Base-by-base conservation (phyloP, 345 rosid genomes). In the Hypericum androsaemum region DNA sequence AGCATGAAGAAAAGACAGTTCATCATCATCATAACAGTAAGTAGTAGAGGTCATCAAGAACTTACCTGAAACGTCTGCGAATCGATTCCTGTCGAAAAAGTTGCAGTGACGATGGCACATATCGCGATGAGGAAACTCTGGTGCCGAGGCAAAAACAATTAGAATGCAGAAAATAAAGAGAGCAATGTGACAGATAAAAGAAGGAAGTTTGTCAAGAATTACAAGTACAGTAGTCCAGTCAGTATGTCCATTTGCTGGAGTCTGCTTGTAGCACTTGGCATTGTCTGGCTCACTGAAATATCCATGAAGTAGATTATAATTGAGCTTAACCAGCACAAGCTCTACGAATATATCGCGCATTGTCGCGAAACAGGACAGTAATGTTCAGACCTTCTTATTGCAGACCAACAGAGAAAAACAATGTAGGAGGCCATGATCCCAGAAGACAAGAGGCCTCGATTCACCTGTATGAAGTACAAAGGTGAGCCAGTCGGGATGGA, bases 381-480 rank as follows among this genome's bases (percentile, higher is more conserved):
- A 51, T 17, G 41, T 52, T 40, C 65, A 61, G 58, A 86, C 97
- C 97, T 89, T 78, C 97, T 82, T 66, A 89, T 65, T 3, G 95
- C 97, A 66, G 87, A 86, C 97, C 97, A 89, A 64, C 94, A 89
- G 51, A 89, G 73, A 73, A 86, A 89, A 50, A 86, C 88, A 54
- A 89, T 59, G 75, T 89, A 89, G 7, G 80, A 72, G 56, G 94
- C 95, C 95, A 89, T 86, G 41, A 86, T 84, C 57, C 95, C 88
- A 0, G 94, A 78, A 43, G 94, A 89, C 35, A 84, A 59, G 61
- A 83, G 78, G 22, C 90, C 88, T 60, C 81, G 71, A 14, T 84
- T 89, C 43, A 86, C 86, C 95, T 85, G 71, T 40, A 40, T 41
- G 32, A 56, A 49, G 32, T 48, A 57, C 40, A 60, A 5, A 12